These are phyloP conservation scores for Coriolopsis trogii DNA, from an alignment of 1,284 basidiomycete species.

Conservation along the genomic window DNA sequence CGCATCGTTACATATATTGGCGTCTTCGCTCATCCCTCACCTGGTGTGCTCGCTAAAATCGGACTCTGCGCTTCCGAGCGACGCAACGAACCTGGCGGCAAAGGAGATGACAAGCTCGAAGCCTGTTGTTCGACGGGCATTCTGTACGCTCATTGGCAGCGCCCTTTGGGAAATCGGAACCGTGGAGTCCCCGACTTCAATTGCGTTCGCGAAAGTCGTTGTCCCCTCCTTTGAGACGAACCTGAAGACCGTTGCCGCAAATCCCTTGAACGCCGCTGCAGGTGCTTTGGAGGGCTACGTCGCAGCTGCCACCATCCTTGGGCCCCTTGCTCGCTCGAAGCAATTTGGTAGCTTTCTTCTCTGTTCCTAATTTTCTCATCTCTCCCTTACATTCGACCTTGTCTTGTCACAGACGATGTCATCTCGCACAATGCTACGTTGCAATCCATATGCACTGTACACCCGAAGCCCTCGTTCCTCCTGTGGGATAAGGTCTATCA, in stretches of 20 bases:
- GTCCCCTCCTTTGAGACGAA: conserved; percentile 67
- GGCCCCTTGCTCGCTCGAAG: conserved; percentile 54
- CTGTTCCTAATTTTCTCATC: neutral
- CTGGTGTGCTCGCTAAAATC: conserved; percentile 54
- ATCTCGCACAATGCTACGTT: conserved; percentile 45
- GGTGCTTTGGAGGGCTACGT: conserved; percentile 87
- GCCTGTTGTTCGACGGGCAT: conserved; percentile 40
- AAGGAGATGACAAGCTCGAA: conserved; percentile 68
- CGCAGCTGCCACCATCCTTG: conserved; percentile 69
- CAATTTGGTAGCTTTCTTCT: conserved; percentile 51
- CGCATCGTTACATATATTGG: conserved; percentile 56
- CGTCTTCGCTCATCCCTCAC: conserved; percentile 59
- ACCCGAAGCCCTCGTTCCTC: conserved; percentile 81
- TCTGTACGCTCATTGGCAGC: conserved; percentile 39
- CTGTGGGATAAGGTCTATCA: conserved; percentile 87
- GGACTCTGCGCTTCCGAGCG: conserved; percentile 44
- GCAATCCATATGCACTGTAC: conserved; percentile 46
- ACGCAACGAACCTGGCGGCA: conserved; percentile 51
- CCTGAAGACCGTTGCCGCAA: conserved; percentile 67
- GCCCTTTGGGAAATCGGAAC: conserved; percentile 39
- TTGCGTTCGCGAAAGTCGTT: conserved; percentile 55
- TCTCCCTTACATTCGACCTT: conserved; percentile 9
- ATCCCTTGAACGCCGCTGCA: conserved; percentile 56
- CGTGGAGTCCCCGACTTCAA: conserved; percentile 41
- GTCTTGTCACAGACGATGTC: conserved; percentile 38